phyloP scores from a whole-genome alignment of 225 moss, liverwort and hornwort species.

The Marchantia paleacea region DNA sequence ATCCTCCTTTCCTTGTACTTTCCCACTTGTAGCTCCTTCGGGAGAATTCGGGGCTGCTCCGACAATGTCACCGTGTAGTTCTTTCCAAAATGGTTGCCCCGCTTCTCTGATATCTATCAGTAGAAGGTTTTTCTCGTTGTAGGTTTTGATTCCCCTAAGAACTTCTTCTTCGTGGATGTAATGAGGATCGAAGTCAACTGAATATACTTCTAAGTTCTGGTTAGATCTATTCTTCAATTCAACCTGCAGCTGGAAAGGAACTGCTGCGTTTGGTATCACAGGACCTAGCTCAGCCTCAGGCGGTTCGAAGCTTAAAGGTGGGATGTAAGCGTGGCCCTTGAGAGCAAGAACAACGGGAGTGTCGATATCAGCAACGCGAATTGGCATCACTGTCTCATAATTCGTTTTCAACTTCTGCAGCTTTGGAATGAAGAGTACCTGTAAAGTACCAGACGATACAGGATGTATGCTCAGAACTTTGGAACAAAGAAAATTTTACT shows the following conservation, averaged over 20 bases:
- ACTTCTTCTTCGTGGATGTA: slow-evolving; percentile 63
- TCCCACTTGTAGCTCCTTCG: neutral
- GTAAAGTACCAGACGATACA: neutral
- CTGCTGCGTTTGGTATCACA: slow-evolving; percentile 36
- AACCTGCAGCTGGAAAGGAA: slow-evolving; percentile 27
- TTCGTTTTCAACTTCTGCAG: slow-evolving; percentile 42
- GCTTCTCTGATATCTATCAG: slow-evolving; percentile 59
- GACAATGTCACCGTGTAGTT: slow-evolving; percentile 22
- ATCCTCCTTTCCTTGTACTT: slow-evolving; percentile 23
- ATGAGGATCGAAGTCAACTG: slow-evolving; percentile 77
- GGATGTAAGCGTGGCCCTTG: slow-evolving; percentile 34
- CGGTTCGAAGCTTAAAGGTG: slow-evolving; percentile 30
- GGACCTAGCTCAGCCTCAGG: slow-evolving; percentile 43
- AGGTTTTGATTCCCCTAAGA: slow-evolving; percentile 46
- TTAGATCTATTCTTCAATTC: slow-evolving; percentile 59
- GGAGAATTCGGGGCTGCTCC: slow-evolving; percentile 21
- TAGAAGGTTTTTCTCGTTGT: slow-evolving; percentile 54
- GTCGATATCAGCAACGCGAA: slow-evolving; percentile 17
- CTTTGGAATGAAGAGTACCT: slow-evolving; percentile 45
- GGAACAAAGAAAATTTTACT: neutral
- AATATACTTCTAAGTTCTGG: slow-evolving; percentile 66
- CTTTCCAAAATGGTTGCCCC: slow-evolving; percentile 71
- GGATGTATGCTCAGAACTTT: neutral
- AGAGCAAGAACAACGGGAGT: slow-evolving; percentile 24
- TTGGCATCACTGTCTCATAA: slow-evolving; percentile 32